These are phyloP conservation scores for Effrenium voratum DNA, from an alignment of 73 alveolate species.

Conservation along the genomic window DNA sequence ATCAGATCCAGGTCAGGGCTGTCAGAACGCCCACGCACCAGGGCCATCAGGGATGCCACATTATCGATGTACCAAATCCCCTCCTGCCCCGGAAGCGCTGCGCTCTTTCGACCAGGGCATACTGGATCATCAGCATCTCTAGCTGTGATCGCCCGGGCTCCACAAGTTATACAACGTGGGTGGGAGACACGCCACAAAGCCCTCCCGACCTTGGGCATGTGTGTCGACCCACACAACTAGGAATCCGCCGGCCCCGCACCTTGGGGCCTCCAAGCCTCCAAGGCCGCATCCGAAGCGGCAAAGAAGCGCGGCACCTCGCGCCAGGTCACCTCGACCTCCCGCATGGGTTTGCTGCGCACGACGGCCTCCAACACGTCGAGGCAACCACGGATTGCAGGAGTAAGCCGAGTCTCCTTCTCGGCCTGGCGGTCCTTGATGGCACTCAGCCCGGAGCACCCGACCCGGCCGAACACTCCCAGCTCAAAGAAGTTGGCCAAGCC, in stretches of 20 bases:
- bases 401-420: neutral
- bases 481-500: neutral
- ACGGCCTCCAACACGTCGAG: neutral
- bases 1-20: no score
- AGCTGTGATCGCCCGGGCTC: neutral
- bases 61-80: no score
- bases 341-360: neutral
- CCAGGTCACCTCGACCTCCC: neutral
- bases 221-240: neutral
- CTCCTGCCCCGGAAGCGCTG: neutral
- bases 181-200: neutral
- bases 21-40: no score
- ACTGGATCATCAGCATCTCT: neutral
- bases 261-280: neutral
- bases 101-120: neutral
- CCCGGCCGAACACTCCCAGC: neutral
- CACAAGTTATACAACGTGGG: neutral
- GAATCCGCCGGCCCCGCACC: neutral
- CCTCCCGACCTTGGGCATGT: neutral
- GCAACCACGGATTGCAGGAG: neutral
- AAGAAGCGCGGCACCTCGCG: neutral
- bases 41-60: neutral
- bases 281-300: conserved; percentile 10
- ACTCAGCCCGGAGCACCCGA: neutral
- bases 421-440: neutral